Base-by-base conservation (phyloP, 352 stramenopile species). In the Globisporangium camurandrum region DNA sequence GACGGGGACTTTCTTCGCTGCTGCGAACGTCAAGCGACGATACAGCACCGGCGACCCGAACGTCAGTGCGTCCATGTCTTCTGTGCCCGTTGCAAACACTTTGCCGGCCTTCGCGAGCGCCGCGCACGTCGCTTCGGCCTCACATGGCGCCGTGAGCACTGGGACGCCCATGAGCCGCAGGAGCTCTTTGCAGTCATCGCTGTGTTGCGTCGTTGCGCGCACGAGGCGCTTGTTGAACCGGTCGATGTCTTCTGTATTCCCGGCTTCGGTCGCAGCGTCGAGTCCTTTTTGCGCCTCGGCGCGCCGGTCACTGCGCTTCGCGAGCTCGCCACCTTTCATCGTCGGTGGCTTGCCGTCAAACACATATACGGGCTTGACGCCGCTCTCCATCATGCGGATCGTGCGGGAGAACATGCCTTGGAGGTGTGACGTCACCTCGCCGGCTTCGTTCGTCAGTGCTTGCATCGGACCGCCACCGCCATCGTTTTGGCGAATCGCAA, bases 51-150 rank as follows among this genome's bases (percentile, higher is more conserved):
- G 96, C n/a, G 96, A 96, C 19, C 80, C 79, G 66, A 99, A 99
- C 24, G 96, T 99, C 53, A 99, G 73, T 16, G 93, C 93, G 63
- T 99, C 97, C 96, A 99, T 99, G 77, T 99, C 97, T 75, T 99
- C 97, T 0, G 96, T 99, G 20, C 86, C 96, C 0, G 89, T 85
- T 4, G 92, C 96, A 61, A 93, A 99, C 0, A 98, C 88, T 48
- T 97, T 91, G 43, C 93, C 93, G 20, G 67, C 75, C 54, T 93
- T 96, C 47, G 86, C 91, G 44, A 99, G 75, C 37, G 82, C 79
- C 4, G 96, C 94, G 49, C 96, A 99, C 54, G 98, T 97, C 4
- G 97, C 97, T 76, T 99, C 97, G 12, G 97, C 97, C 69, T 99
- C 97, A 58, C 95, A 98, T 6, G 97, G 96, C 5, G 97, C 97